A percentile compares a stretch with the other conserved stretches of the same genome.
These are phyloP conservation scores for Alternaria infectoria DNA, from an alignment of 2,329 filamentous ascomycete species.

Conservation along the genomic window DNA sequence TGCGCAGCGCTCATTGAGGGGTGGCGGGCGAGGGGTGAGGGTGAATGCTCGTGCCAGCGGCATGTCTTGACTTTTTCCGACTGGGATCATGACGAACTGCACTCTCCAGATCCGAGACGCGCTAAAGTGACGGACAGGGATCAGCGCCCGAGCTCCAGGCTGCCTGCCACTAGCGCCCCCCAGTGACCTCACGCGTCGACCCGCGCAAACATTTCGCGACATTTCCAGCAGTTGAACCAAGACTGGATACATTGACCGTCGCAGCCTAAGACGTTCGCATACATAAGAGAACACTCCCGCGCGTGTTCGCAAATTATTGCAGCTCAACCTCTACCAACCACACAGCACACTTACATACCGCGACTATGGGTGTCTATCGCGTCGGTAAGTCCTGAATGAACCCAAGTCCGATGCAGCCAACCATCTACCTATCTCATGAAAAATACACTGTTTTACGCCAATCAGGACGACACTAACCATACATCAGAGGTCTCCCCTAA, in stretches of 20 bases:
- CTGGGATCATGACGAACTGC: conserved; percentile 29
- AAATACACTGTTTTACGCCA: background rate
- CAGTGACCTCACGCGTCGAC: conserved; percentile 17
- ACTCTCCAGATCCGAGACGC: conserved; percentile 16
- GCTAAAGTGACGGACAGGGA: conserved; percentile 11
- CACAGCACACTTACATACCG: conserved; percentile 2
- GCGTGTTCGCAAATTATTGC: background rate
- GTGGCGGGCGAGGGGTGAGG: conserved; percentile 16
- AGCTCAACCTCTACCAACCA: background rate
- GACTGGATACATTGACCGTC: background rate
- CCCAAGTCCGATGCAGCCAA: background rate
- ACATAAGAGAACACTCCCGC: conserved; percentile 6
- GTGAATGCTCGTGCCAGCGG: conserved; percentile 21
- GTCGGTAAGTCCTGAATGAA: conserved; percentile 25
- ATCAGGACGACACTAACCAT: background rate
- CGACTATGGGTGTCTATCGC: conserved; percentile 36
- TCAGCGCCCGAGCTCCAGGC: conserved; percentile 9
- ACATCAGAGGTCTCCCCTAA: conserved; percentile 48
- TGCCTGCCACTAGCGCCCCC: conserved; percentile 15
- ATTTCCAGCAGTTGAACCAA: background rate
- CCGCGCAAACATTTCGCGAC: conserved; percentile 15
- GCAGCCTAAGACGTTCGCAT: background rate
- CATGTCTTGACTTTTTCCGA: conserved; percentile 34
- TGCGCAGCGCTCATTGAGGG: conserved; percentile 48
- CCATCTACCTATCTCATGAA: background rate